These are phyloP conservation scores for Casuarina cunninghamiana DNA, from an alignment of 306 rosid genomes.

Conservation along the genomic window DNA sequence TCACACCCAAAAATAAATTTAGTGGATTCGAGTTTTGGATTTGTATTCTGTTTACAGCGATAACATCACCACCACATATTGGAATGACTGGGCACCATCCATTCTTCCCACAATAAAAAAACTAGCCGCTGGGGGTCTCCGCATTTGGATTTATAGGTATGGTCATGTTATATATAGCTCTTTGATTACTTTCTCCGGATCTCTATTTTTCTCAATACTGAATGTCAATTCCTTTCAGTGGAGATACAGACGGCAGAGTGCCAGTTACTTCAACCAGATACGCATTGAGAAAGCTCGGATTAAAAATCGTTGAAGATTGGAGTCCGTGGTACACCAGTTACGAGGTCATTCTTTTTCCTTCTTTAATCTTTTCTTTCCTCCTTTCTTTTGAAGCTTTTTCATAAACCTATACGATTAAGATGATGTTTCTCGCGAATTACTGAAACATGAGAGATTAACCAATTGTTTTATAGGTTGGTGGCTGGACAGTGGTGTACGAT, in stretches of 20 bases:
- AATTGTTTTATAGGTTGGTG: conserved; percentile 40
- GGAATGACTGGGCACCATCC: conserved; percentile 43
- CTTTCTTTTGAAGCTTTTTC: background rate
- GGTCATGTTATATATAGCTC: no score
- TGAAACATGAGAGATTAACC: background rate
- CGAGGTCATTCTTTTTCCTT: conserved; percentile 28
- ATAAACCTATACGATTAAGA: no score
- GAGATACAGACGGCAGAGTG: conserved; percentile 53
- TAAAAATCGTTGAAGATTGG: conserved; percentile 41
- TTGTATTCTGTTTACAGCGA: conserved; percentile 8
- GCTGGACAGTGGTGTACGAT: conserved; percentile 47
- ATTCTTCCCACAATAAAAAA: conserved; percentile 43
- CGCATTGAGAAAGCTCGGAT: conserved; percentile 44
- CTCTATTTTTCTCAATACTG: background rate
- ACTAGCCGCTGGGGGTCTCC: conserved; percentile 45
- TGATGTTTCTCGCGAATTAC: background rate
- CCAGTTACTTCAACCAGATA: conserved; percentile 53
- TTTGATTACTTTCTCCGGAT: background rate
- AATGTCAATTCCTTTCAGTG: conserved; percentile 23
- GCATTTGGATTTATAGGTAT: conserved; percentile 53
- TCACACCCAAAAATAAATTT: no score
- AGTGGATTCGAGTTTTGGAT: no score
- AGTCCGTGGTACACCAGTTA: conserved; percentile 43
- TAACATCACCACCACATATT: conserved; percentile 7
- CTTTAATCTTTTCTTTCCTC: background rate